Conservation (phyloP, 148 eudicot genomes). For the Chenopodium berlandieri region DNA sequence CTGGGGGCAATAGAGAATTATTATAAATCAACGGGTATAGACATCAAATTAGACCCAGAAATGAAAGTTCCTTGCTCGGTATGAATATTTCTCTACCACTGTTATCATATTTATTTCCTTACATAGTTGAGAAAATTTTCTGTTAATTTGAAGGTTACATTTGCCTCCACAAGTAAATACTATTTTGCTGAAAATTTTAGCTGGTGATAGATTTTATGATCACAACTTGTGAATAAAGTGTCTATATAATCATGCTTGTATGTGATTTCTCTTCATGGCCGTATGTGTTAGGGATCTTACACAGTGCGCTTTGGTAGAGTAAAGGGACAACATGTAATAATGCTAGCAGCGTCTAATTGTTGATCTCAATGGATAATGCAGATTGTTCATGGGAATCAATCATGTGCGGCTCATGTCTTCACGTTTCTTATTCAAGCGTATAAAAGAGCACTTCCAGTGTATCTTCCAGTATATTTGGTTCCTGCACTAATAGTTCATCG, state of each 20-base stretch:
- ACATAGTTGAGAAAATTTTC: neutral
- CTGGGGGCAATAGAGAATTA: conserved; percentile 62
- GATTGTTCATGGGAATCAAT: conserved; percentile 88
- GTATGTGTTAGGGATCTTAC: neutral
- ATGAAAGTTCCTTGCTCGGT: conserved; percentile 98
- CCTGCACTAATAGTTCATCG: conserved; percentile 98
- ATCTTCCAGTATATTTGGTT: conserved; percentile 94
- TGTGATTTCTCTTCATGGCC: neutral
- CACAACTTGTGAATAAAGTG: neutral
- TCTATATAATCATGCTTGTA: neutral
- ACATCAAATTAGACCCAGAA: conserved; percentile 73
- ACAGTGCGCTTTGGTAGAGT: neutral
- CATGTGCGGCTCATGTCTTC: conserved; percentile 66
- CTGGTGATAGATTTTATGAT: neutral
- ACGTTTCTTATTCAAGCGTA: conserved; percentile 82
- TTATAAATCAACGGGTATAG: conserved; percentile 61
- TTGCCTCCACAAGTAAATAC: neutral
- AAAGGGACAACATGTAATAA: neutral
- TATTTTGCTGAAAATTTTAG: neutral
- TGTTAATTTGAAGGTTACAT: neutral
- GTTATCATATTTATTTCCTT: neutral
- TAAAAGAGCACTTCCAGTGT: conserved; percentile 94
- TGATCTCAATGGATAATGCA: conserved; percentile 38
- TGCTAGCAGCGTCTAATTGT: conserved; percentile 13
- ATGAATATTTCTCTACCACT: conserved; percentile 25